Percentiles rank a stretch among this genome's conserved stretches.
These are phyloP conservation scores for Thalia dealbata DNA, from an alignment of 176 grass and related monocot species.

Conservation along the genomic window DNA sequence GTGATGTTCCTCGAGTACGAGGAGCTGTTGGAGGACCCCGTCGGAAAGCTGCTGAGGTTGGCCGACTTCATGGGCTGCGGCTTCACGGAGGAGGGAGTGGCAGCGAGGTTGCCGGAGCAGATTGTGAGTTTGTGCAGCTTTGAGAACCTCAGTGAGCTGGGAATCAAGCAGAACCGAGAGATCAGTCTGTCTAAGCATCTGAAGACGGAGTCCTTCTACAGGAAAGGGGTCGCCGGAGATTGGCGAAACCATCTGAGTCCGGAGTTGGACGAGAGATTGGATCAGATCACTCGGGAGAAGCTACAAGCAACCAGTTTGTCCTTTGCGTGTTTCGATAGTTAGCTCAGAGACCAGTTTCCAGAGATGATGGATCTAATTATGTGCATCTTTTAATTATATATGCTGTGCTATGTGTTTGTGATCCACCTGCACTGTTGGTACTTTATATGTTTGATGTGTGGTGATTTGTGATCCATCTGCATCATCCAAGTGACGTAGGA, in stretches of 20 bases:
- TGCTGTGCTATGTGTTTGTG: no score
- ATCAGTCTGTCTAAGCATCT: slow-evolving; percentile 7
- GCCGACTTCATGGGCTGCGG: slow-evolving; percentile 22
- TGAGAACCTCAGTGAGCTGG: background rate
- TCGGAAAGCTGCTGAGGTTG: slow-evolving; percentile 2
- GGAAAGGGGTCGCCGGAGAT: slow-evolving; percentile 25
- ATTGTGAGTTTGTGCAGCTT: slow-evolving; percentile 27
- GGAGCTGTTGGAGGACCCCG: slow-evolving; percentile 19
- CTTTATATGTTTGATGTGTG: no score
- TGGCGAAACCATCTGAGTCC: slow-evolving; percentile 29
- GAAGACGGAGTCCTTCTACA: background rate
- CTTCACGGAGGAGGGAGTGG: slow-evolving; percentile 4
- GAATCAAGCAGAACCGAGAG: no score
- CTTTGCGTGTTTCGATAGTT: no score
- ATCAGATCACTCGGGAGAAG: slow-evolving; percentile 5
- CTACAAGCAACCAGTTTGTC: slow-evolving; percentile 9
- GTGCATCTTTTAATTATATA: no score
- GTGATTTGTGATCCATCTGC: no score
- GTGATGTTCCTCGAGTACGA: slow-evolving; percentile 35
- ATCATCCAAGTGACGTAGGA: no score
- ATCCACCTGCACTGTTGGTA: no score
- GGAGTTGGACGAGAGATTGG: slow-evolving; percentile 27
- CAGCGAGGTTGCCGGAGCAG: background rate
- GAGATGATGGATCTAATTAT: no score
- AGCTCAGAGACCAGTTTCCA: no score